These are phyloP conservation scores for Pseudonitzschia multistriata DNA, from an alignment of 108 stramenopile species.

Conservation along the genomic window DNA sequence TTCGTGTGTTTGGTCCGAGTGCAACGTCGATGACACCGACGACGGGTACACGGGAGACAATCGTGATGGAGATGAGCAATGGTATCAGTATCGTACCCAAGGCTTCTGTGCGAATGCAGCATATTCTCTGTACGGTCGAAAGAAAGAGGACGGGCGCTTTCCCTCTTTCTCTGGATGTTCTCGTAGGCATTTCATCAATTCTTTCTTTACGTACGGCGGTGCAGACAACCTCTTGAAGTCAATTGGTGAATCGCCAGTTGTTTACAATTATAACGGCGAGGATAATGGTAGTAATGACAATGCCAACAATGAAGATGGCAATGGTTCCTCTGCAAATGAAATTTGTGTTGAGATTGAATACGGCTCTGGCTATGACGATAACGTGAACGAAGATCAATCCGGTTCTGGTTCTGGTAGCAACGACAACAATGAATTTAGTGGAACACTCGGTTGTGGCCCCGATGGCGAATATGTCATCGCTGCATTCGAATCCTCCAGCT, in stretches of 20 bases:
- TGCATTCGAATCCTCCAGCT: constrained; percentile 29
- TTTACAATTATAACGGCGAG: constrained; percentile 13
- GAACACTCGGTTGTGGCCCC: constrained; percentile 39
- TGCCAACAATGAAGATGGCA: constrained; percentile 6
- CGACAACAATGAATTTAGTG: constrained; percentile 7
- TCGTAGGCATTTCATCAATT: constrained; percentile 44
- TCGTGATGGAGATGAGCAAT: constrained; percentile 39
- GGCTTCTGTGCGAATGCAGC: constrained; percentile 59
- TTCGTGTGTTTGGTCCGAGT: constrained; percentile 50
- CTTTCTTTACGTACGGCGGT: constrained; percentile 55
- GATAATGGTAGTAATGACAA: constrained; percentile 4
- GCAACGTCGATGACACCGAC: constrained; percentile 37
- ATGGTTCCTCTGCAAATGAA: constrained; percentile 5
- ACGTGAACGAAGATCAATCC: background rate
- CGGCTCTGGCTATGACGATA: background rate
- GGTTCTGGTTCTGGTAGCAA: background rate
- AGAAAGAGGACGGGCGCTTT: constrained; percentile 1
- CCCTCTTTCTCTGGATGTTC: constrained; percentile 20
- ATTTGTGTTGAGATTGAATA: constrained; percentile 15
- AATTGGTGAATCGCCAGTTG: constrained; percentile 12
- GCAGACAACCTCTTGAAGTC: constrained; percentile 36
- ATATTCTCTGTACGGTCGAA: constrained; percentile 48
- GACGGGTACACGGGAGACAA: constrained; percentile 34
- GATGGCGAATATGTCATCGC: constrained; percentile 36
- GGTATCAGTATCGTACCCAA: constrained; percentile 43